Evolutionary conservation across 805 yeast species (phyloP).

Genomic region (Yarrowia divulgata): DNA sequence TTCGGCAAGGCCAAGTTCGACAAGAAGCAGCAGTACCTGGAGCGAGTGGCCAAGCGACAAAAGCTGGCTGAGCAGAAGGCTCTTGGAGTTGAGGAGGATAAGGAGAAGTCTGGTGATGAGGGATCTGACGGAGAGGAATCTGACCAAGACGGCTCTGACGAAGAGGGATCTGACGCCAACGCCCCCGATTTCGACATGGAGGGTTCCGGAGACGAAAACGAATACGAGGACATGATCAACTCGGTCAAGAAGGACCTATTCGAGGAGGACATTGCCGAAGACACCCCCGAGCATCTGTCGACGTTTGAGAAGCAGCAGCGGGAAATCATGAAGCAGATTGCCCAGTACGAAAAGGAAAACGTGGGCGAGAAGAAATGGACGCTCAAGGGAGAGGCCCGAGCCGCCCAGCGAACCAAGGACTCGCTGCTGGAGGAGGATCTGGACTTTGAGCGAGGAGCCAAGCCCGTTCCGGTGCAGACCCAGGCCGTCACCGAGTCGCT

Average conservation of each 20-base stretch:
- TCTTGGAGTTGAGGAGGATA: background rate
- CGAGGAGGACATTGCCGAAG: conserved; percentile 59
- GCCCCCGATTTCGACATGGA: conserved; percentile 43
- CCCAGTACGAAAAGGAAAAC: conserved; percentile 80
- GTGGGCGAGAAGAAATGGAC: conserved; percentile 94
- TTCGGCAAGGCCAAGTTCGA: conserved; percentile 48
- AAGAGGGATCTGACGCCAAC: conserved; percentile 41
- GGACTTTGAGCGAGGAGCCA: conserved; percentile 91
- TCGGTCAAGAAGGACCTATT: conserved; percentile 49
- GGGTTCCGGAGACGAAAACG: conserved; percentile 46
- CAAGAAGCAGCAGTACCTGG: conserved; percentile 19
- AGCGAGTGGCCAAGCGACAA: conserved; percentile 14
- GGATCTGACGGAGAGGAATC: conserved; percentile 36
- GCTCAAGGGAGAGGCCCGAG: conserved; percentile 88
- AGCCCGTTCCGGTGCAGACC: conserved; percentile 95
- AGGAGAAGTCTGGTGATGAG: conserved; percentile 10
- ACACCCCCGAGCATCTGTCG: conserved; percentile 67
- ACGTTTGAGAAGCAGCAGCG: conserved; percentile 84
- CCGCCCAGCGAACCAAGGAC: conserved; percentile 82
- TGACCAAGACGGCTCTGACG: conserved; percentile 39
- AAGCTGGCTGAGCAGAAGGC: conserved; percentile 43
- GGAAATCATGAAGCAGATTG: conserved; percentile 77
- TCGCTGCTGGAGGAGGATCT: conserved; percentile 76
- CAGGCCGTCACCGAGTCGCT: conserved; percentile 83
- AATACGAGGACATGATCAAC: conserved; percentile 30